Conservation (phyloP, 2,329 filamentous ascomycete species). For the Fusarium continuum region DNA sequence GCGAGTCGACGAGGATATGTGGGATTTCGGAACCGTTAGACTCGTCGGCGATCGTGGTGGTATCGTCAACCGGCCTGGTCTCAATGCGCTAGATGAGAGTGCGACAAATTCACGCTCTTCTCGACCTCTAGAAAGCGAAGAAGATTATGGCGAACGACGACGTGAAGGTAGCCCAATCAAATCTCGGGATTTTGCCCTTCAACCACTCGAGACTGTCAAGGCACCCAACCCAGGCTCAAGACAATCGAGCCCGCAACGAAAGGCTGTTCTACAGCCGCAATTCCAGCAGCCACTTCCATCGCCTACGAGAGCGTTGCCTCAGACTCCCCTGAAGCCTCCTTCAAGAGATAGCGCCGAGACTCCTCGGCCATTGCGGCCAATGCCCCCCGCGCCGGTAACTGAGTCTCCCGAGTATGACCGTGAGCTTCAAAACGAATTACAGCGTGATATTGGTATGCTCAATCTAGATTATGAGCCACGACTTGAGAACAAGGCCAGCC, state of each 20-base stretch:
- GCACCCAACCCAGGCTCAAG: constrained; percentile 58
- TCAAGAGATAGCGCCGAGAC: constrained; percentile 54
- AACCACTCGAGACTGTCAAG: constrained; percentile 66
- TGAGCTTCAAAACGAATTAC: constrained; percentile 69
- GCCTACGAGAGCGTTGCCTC: constrained; percentile 67
- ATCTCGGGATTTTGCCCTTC: constrained; percentile 54
- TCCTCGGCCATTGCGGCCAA: constrained; percentile 58
- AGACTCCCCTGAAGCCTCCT: constrained; percentile 48
- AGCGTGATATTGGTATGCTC: constrained; percentile 67
- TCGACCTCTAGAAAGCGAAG: constrained; percentile 58
- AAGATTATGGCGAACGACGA: constrained; percentile 62
- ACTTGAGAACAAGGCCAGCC: constrained; percentile 17
- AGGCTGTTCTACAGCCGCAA: constrained; percentile 54
- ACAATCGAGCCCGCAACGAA: constrained; percentile 69
- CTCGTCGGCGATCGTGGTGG: constrained; percentile 75
- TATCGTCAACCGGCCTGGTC: constrained; percentile 63
- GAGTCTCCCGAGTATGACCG: constrained; percentile 69
- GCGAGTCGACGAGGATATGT: constrained; percentile 81
- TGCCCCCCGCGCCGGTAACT: constrained; percentile 56
- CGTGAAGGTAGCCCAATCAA: constrained; percentile 64
- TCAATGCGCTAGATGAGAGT: constrained; percentile 80
- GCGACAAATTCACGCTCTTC: constrained; percentile 78
- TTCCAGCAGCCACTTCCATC: constrained; percentile 49
- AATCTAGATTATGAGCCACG: constrained; percentile 53
- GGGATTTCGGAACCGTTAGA: constrained; percentile 97